Conservation (phyloP, 2,329 filamentous ascomycete species). For the Bipolaris victoriae region DNA sequence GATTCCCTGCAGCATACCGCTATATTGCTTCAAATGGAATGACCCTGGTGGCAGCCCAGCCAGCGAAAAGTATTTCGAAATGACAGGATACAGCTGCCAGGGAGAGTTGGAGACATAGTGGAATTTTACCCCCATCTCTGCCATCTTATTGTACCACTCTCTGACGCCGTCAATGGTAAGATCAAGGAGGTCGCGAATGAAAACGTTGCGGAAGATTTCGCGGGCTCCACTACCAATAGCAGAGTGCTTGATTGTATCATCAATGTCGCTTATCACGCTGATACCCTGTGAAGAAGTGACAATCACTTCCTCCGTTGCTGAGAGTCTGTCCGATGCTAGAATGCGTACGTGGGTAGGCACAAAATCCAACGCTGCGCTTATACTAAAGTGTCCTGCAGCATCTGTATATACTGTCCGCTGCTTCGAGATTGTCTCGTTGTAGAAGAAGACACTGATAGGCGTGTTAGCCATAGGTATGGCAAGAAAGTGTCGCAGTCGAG, state of each 20-base stretch:
- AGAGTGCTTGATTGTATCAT: conserved; percentile 96
- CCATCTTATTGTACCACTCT: conserved; percentile 85
- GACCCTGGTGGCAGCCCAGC: conserved; percentile 85
- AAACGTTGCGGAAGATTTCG: conserved; percentile 96
- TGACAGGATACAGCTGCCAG: conserved; percentile 93
- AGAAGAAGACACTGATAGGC: conserved; percentile 93
- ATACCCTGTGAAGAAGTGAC: conserved; percentile 80
- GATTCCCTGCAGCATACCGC: conserved; percentile 95
- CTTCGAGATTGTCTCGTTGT: conserved; percentile 81
- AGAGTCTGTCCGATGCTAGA: conserved; percentile 83
- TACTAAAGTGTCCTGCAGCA: conserved; percentile 84
- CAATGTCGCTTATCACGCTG: conserved; percentile 95
- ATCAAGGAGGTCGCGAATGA: conserved; percentile 82
- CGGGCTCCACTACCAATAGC: conserved; percentile 85
- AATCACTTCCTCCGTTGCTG: conserved; percentile 76
- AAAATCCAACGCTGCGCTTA: conserved; percentile 84
- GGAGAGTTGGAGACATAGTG: conserved; percentile 99
- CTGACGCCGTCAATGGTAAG: conserved; percentile 84
- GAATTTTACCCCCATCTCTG: conserved; percentile 80
- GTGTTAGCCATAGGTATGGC: conserved; percentile 78
- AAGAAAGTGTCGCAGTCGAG: conserved; percentile 86
- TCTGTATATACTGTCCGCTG: conserved; percentile 86
- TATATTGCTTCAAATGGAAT: conserved; percentile 95
- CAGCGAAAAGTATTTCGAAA: conserved; percentile 82
- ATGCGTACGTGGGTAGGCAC: conserved; percentile 88